Conservation (phyloP, 768 basidiomycete genomes). For the Botryobasidium botryosum region DNA sequence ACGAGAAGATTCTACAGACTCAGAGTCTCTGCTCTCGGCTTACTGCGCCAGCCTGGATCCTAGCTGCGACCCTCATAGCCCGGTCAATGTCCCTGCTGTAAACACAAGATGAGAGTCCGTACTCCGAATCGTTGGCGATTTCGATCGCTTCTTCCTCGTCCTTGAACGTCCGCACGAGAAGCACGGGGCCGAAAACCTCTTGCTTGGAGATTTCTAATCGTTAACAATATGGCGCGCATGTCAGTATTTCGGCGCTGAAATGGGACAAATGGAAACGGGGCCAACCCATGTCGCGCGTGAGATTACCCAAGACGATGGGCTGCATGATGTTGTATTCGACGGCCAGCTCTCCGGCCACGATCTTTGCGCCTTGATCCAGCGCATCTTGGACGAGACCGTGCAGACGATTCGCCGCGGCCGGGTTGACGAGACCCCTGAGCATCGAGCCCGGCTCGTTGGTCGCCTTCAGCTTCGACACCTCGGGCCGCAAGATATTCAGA, state of each 20-base stretch:
- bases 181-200: slow-evolving; percentile 58
- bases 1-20: no score
- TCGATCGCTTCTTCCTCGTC: slow-evolving; percentile 29
- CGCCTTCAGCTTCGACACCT: slow-evolving; percentile 2
- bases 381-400: slow-evolving; percentile 11
- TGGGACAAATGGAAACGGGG: slow-evolving; percentile 42
- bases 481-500: slow-evolving; percentile 5
- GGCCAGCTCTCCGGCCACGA: not conserved
- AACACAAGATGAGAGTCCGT: slow-evolving; percentile 77
- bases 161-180: slow-evolving; percentile 57
- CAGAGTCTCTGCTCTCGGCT: no score
- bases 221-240: slow-evolving; percentile 6
- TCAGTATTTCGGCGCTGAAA: slow-evolving; percentile 38
- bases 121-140: slow-evolving; percentile 69
- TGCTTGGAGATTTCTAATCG: not conserved
- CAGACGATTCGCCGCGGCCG: slow-evolving; percentile 10
- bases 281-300: slow-evolving; percentile 19
- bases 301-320: not conserved
- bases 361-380: slow-evolving; percentile 8
- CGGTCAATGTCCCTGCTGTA: slow-evolving; percentile 42
- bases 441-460: not conserved
- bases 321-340: not conserved
- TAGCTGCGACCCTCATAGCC: slow-evolving; percentile 22
- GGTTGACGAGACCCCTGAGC: slow-evolving; percentile 13
- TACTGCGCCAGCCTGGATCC: slow-evolving; percentile 25